Evolutionary conservation across 129 eudicot genomes (phyloP).

Genomic region (Lactuca sativa): DNA sequence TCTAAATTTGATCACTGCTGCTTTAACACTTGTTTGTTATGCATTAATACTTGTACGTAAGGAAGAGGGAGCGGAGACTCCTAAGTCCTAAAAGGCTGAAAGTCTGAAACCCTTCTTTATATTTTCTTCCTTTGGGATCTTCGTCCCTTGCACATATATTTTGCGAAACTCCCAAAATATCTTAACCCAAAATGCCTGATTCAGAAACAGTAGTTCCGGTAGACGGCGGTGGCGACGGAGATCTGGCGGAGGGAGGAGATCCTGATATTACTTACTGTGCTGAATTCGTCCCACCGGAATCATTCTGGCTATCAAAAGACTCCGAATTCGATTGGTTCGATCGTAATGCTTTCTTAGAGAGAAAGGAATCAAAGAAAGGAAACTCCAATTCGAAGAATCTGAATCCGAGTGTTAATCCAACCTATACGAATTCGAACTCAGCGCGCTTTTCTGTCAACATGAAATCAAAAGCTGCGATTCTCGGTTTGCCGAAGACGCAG

Average conservation of each 20-base stretch:
- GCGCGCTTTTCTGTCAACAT: constrained; percentile 49
- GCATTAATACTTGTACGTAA: neutral
- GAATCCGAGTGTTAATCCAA: constrained; percentile 19
- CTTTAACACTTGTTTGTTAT: neutral
- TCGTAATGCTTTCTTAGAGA: constrained; percentile 62
- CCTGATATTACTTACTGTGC: constrained; percentile 24
- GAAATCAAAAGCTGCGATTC: constrained; percentile 60
- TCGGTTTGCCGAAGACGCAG: constrained; percentile 76
- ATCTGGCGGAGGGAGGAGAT: constrained; percentile 27
- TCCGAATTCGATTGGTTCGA: constrained; percentile 94
- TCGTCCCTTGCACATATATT: neutral
- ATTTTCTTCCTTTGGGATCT: neutral
- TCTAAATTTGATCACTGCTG: neutral
- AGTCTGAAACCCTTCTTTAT: neutral
- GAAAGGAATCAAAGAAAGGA: constrained; percentile 73
- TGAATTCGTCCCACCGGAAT: constrained; percentile 66
- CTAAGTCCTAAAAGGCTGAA: neutral
- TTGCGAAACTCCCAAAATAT: neutral
- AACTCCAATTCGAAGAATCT: constrained; percentile 30
- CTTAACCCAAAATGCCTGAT: neutral
- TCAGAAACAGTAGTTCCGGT: constrained; percentile 8
- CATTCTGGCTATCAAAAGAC: constrained; percentile 83
- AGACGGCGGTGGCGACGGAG: constrained; percentile 12
- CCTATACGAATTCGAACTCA: constrained; percentile 40
- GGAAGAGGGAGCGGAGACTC: neutral